Evolutionary conservation across 345 rosid genomes (phyloP).

Genomic region (Populus tremula): DNA sequence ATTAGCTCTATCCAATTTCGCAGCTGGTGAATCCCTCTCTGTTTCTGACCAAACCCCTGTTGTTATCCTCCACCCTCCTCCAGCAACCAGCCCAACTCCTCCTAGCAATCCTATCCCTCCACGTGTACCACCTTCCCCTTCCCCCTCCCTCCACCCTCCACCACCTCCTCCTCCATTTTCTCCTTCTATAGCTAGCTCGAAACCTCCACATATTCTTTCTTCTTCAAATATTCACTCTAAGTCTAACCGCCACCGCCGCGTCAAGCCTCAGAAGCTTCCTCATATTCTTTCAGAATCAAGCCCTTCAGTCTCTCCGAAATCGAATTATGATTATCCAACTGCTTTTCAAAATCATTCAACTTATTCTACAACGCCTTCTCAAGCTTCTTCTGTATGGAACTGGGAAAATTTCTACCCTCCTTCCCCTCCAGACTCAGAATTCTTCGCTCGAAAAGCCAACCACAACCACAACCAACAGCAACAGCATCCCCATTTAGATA

Average conservation of each 20-base stretch:
- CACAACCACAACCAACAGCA: slow-evolving; percentile 21
- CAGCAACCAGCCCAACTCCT: slow-evolving; percentile 11
- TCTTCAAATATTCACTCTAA: slow-evolving; percentile 31
- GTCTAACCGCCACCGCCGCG: slow-evolving; percentile 31
- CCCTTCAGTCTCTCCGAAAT: slow-evolving; percentile 59
- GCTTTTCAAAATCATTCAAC: slow-evolving; percentile 67
- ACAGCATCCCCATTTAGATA: slow-evolving; percentile 23
- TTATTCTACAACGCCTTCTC: slow-evolving; percentile 77
- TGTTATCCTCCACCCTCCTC: slow-evolving; percentile 48
- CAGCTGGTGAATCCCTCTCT: slow-evolving; percentile 68
- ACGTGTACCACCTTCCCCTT: slow-evolving; percentile 42
- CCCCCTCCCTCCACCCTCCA: slow-evolving; percentile 42
- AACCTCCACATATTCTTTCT: slow-evolving; percentile 52
- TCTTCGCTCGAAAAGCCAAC: slow-evolving; percentile 48
- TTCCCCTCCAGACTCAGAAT: slow-evolving; percentile 91
- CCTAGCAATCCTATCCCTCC: slow-evolving; percentile 33
- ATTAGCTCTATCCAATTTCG: slow-evolving; percentile 77
- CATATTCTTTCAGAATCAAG: slow-evolving; percentile 92
- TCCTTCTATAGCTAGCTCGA: slow-evolving; percentile 46
- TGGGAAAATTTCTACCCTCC: slow-evolving; percentile 98
- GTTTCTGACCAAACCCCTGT: slow-evolving; percentile 87
- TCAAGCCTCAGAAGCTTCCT: slow-evolving; percentile 56
- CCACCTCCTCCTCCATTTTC: slow-evolving; percentile 38
- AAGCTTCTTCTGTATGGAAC: slow-evolving; percentile 90
- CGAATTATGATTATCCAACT: slow-evolving; percentile 47